Percentiles rank a stretch among this genome's conserved stretches.
Evolutionary conservation across 768 basidiomycete genomes (phyloP).

Genomic region (Leccinum uliginosum): DNA sequence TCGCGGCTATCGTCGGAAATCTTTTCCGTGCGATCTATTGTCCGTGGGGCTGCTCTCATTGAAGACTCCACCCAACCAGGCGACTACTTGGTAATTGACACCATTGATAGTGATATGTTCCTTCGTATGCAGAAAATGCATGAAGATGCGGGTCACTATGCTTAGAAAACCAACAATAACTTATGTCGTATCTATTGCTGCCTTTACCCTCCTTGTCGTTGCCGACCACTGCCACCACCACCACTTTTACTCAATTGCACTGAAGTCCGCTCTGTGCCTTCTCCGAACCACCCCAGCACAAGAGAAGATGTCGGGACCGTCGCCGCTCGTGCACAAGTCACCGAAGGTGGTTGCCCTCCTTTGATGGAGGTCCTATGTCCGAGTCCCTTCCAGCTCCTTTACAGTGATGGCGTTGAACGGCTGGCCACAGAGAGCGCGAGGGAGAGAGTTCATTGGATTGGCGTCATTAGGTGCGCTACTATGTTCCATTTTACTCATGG

Average conservation of each 20-base stretch:
- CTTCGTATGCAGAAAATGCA: background rate
- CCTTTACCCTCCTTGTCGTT: too few species aligned
- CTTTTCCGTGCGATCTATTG: background rate
- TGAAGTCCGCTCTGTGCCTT: constrained; percentile 78
- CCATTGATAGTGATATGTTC: background rate
- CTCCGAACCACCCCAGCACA: constrained; percentile 75
- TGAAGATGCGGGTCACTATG: background rate
- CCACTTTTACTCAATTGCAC: constrained; percentile 76
- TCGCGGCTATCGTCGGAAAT: background rate
- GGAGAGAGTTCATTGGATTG: constrained; percentile 88
- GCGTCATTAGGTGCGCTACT: constrained; percentile 75
- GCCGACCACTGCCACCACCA: too few species aligned
- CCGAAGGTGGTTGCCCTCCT: constrained; percentile 37
- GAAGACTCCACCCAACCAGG: background rate
- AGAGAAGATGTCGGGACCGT: constrained; percentile 83
- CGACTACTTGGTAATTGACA: background rate
- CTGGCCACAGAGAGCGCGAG: constrained; percentile 82
- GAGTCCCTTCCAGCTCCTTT: constrained; percentile 91
- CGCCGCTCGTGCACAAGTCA: constrained; percentile 63
- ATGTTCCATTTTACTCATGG: background rate
- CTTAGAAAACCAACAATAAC: too few species aligned
- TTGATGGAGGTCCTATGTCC: constrained; percentile 72
- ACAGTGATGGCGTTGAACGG: constrained; percentile 84
- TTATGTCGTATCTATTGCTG: too few species aligned
- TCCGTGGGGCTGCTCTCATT: background rate